A percentile compares a stretch with the other conserved stretches of the same genome.
phyloP scores from a whole-genome alignment of 179 eudicot genomes.

The Gypsophila paniculata region DNA sequence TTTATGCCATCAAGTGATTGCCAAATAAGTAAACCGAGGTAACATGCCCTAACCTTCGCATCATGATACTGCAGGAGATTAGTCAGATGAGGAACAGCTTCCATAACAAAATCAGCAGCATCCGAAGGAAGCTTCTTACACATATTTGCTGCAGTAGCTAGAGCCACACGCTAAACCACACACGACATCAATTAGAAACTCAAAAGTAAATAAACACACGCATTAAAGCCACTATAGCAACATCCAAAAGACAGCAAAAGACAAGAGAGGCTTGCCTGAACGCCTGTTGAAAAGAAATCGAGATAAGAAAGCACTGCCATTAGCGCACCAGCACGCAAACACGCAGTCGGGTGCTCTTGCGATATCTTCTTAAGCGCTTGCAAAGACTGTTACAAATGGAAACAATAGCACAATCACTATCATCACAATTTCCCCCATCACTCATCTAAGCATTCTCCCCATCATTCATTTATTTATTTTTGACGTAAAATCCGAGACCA shows the following conservation, averaged over 20 bases:
- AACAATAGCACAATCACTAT: constrained; percentile 3
- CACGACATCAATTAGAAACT: constrained; percentile 4
- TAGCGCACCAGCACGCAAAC: constrained; percentile 94
- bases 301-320: constrained; percentile 99
- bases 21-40: neutral
- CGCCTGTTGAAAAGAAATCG: constrained; percentile 97
- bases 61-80: constrained; percentile 97
- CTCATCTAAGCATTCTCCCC: neutral
- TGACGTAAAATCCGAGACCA: neutral
- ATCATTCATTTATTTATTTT: neutral
- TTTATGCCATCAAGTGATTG: neutral
- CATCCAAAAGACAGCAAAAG: neutral
- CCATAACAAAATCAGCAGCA: constrained; percentile 99
- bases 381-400: constrained; percentile 56
- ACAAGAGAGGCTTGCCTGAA: constrained; percentile 52
- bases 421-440: constrained; percentile 6
- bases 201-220: neutral
- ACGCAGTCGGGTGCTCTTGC: constrained; percentile 97
- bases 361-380: constrained; percentile 99
- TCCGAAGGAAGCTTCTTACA: constrained; percentile 97
- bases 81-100: constrained; percentile 92
- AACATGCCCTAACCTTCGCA: constrained; percentile 60
- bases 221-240: neutral
- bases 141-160: constrained; percentile 98
- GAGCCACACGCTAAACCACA: constrained; percentile 73